These are phyloP conservation scores for Aspergillus baeticus DNA, from an alignment of 495 filamentous ascomycete species.

Conservation along the genomic window DNA sequence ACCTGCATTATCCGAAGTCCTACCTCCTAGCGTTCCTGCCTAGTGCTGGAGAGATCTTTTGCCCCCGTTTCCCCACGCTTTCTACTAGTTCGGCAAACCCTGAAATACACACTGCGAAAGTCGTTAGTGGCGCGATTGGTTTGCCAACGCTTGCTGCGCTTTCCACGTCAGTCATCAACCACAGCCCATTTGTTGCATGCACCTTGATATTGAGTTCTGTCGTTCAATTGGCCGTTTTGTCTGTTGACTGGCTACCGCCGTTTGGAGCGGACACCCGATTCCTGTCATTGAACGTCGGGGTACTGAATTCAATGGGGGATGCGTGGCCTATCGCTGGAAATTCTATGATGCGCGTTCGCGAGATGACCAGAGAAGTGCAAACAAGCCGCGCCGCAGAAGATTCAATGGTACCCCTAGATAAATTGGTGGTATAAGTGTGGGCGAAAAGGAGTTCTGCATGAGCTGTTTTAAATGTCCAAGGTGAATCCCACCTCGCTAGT, in stretches of 20 bases:
- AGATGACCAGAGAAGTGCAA: no score
- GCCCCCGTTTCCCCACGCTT: neutral
- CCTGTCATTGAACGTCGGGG: slow-evolving; percentile 4
- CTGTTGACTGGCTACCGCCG: neutral
- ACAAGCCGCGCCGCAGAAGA: no score
- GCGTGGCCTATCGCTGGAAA: slow-evolving; percentile 2
- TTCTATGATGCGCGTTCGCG: slow-evolving; percentile 1
- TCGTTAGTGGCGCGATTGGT: neutral
- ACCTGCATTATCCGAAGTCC: slow-evolving; percentile 7
- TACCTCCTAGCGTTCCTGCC: slow-evolving; percentile 4
- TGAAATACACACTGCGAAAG: no score
- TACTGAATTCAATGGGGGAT: slow-evolving; percentile 1
- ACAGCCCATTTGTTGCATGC: slow-evolving; percentile 5
- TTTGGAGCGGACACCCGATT: neutral
- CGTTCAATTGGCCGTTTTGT: slow-evolving; percentile 1
- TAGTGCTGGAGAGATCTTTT: slow-evolving; percentile 3
- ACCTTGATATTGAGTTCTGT: slow-evolving; percentile 9
- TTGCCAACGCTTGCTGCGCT: slow-evolving; percentile 4
- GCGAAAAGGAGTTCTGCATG: no score
- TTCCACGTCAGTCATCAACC: neutral
- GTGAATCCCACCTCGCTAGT: slow-evolving; percentile 16
- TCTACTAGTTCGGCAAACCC: no score
- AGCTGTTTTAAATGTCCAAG: neutral
- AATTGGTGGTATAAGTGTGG: no score
- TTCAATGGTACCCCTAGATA: no score